Evolutionary conservation across 257 asterid species (phyloP).

Genomic region (Cordia subcordata): DNA sequence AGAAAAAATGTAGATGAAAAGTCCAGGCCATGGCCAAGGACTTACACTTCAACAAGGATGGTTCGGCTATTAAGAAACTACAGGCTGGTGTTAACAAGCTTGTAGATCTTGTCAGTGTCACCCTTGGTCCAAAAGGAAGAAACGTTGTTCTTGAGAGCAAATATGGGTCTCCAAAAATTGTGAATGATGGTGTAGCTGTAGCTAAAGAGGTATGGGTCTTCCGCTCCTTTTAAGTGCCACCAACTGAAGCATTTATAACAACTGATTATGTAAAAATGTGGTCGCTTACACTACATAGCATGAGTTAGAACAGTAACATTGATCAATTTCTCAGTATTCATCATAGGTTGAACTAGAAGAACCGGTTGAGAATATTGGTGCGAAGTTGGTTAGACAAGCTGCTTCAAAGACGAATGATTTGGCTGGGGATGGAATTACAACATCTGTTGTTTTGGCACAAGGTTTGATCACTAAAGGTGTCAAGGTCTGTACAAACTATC

Average conservation of each 20-base stretch:
- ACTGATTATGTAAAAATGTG: too few relatives aligned
- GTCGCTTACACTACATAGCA: background rate
- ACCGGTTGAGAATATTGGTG: conserved; percentile 34
- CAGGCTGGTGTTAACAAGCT: conserved; percentile 35
- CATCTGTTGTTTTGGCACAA: conserved; percentile 40
- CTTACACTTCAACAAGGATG: conserved; percentile 26
- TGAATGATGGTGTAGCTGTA: conserved; percentile 27
- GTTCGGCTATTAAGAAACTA: conserved; percentile 29
- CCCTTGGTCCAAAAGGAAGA: conserved; percentile 34
- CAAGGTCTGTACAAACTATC: conserved; percentile 18
- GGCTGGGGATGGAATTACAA: conserved; percentile 39
- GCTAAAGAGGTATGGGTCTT: conserved; percentile 27
- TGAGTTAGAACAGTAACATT: too few relatives aligned
- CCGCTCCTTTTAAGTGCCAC: background rate
- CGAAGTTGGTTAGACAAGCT: conserved; percentile 32
- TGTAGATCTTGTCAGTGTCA: conserved; percentile 32
- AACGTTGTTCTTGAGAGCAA: conserved; percentile 33
- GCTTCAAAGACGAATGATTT: conserved; percentile 40
- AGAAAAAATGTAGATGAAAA: conserved; percentile 11
- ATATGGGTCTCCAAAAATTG: conserved; percentile 27
- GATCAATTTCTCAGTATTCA: background rate
- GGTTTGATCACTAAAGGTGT: conserved; percentile 39
- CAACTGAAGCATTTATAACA: background rate
- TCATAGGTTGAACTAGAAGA: conserved; percentile 34
- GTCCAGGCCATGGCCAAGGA: conserved; percentile 32